Evolutionary conservation across 2,329 filamentous ascomycete genomes (phyloP).

Genomic region (Fusarium incarnatum): DNA sequence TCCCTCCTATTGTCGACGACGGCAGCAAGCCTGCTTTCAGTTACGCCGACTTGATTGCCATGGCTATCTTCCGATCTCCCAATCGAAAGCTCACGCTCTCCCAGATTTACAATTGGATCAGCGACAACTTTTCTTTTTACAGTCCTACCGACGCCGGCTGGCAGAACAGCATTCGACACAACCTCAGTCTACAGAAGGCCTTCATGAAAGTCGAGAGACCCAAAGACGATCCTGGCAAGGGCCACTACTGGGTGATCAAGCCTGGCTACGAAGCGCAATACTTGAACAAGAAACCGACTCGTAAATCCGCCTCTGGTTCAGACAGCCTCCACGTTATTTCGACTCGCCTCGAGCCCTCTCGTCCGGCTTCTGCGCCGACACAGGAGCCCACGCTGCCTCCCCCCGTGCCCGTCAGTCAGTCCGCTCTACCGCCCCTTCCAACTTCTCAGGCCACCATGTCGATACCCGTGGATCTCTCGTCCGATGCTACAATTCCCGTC

Average conservation of each 20-base stretch:
- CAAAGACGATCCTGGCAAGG: conserved; percentile 97
- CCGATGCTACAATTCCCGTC: conserved; percentile 80
- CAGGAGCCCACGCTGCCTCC: conserved; percentile 63
- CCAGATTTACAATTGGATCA: conserved; percentile 99
- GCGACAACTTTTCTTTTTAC: conserved; percentile 93
- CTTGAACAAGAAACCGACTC: conserved; percentile 83
- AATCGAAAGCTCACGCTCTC: conserved; percentile 86
- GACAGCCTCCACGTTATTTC: conserved; percentile 71
- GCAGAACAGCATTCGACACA: conserved; percentile 99
- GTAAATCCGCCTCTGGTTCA: conserved; percentile 66
- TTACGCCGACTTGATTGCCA: conserved; percentile 94
- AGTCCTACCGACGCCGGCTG: conserved; percentile 86
- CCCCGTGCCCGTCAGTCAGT: conserved; percentile 54
- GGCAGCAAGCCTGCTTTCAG: conserved; percentile 90
- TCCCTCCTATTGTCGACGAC: conserved; percentile 84
- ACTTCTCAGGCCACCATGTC: conserved; percentile 53
- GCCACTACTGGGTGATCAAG: conserved; percentile 96
- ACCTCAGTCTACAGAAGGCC: conserved; percentile 95
- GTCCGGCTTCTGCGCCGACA: conserved; percentile 53
- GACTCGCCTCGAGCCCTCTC: conserved; percentile 64
- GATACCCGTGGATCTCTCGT: conserved; percentile 72
- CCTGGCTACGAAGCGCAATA: conserved; percentile 90
- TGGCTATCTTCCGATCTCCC: conserved; percentile 92
- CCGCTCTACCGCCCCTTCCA: conserved; percentile 55
- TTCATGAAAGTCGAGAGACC: conserved; percentile 96